phyloP scores from a whole-genome alignment of 208 protist species.

The Tritrichomonas foetus region DNA sequence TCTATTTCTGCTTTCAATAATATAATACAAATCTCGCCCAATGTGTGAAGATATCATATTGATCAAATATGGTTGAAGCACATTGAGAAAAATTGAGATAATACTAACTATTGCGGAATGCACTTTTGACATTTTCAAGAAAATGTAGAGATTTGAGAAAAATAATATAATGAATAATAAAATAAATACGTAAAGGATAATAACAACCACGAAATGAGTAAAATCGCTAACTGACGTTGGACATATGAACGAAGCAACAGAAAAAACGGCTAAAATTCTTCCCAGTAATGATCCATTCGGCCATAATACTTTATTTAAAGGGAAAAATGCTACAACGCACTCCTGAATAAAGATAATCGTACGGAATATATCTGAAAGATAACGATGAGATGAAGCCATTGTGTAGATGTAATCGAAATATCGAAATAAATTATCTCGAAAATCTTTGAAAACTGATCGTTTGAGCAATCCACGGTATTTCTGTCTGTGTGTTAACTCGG shows the following conservation, averaged over 20 bases:
- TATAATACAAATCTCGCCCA: not conserved
- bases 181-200: not conserved
- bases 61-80: not conserved
- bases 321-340: no score
- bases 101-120: not conserved
- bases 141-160: no score
- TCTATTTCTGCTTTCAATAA: not conserved
- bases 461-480: not conserved
- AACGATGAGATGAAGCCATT: not conserved
- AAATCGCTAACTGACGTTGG: no score
- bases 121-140: not conserved
- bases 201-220: not conserved
- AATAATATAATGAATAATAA: no score
- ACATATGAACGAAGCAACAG: no score
- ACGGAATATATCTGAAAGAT: no score
- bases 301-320: no score
- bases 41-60: not conserved
- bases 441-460: not conserved
- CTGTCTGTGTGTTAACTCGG: not conserved
- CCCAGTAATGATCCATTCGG: no score
- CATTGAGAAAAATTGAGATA: not conserved
- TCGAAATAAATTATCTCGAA: not conserved
- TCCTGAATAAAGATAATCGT: no score
- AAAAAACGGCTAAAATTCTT: no score
- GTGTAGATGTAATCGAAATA: slow-evolving; percentile 28